A percentile compares a stretch with the other conserved stretches of the same genome.
phyloP scores from a whole-genome alignment of 805 yeast species.

The Metschnikowia peoriensis region DNA sequence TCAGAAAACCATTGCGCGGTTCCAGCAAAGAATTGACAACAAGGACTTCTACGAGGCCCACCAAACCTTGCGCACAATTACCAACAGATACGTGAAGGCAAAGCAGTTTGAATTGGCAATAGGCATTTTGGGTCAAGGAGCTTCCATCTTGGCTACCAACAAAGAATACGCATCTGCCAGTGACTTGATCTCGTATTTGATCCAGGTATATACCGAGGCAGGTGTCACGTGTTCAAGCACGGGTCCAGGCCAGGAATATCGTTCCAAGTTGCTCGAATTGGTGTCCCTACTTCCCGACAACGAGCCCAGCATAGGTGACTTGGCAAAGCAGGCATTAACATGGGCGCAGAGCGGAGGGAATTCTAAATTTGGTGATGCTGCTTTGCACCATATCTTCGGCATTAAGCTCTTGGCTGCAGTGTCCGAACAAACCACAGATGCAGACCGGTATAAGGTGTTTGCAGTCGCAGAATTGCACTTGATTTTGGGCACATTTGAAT shows the following conservation, averaged over 20 bases:
- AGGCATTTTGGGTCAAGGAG: constrained; percentile 69
- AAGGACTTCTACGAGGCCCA: constrained; percentile 93
- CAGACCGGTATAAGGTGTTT: constrained; percentile 39
- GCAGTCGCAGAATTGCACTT: constrained; percentile 74
- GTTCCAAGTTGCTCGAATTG: constrained; percentile 47
- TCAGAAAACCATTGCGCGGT: constrained; percentile 60
- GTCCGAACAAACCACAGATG: constrained; percentile 20
- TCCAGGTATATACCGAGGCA: constrained; percentile 65
- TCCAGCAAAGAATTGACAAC: constrained; percentile 63
- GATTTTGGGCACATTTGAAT: constrained; percentile 61
- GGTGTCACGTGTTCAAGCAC: constrained; percentile 31
- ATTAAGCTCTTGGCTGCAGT: constrained; percentile 50
- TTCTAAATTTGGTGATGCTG: constrained; percentile 67
- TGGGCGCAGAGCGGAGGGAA: constrained; percentile 54
- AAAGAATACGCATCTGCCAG: constrained; percentile 78
- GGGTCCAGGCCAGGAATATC: constrained; percentile 29
- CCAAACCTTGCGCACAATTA: constrained; percentile 87
- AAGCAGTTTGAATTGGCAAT: constrained; percentile 69
- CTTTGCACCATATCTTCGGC: constrained; percentile 73
- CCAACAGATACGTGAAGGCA: constrained; percentile 74
- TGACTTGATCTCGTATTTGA: constrained; percentile 68
- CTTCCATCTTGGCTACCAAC: constrained; percentile 63
- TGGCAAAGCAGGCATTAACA: constrained; percentile 61
- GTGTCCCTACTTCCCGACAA: constrained; percentile 43
- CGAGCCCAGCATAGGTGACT: constrained; percentile 53